A percentile compares a stretch with the other conserved stretches of the same genome.
Conservation (phyloP, 2,329 filamentous ascomycete genomes). For the Stagonosporopsis vannaccii region DNA sequence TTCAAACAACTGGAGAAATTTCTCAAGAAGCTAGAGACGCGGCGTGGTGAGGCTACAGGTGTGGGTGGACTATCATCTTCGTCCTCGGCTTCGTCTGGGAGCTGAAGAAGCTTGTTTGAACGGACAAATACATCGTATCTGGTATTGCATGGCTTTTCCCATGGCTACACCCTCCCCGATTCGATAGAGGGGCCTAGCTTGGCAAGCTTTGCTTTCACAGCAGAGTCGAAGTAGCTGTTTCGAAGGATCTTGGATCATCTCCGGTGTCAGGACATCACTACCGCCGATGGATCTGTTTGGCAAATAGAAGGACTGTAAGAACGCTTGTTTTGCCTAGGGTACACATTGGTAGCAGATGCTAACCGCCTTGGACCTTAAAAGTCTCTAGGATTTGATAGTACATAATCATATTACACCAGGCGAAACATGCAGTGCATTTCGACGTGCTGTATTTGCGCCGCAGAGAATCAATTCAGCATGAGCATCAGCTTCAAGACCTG, state of each 20-base stretch:
- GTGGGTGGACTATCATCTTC: not conserved
- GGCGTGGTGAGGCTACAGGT: slow-evolving; percentile 1
- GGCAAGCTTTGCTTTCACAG: not conserved
- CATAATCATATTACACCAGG: not conserved
- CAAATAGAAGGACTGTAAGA: not conserved
- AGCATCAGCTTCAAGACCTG: too few species aligned
- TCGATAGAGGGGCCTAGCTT: not conserved
- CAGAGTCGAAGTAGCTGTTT: not conserved
- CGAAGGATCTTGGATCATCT: not conserved
- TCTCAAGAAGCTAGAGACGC: slow-evolving; percentile 16
- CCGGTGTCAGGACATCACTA: not conserved
- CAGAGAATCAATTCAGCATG: too few species aligned
- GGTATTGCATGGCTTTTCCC: not conserved
- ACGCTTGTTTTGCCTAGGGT: not conserved
- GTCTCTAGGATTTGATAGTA: not conserved
- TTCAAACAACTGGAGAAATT: slow-evolving; percentile 34
- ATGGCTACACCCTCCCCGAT: not conserved
- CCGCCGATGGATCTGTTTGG: not conserved
- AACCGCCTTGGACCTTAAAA: not conserved
- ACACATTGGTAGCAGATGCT: not conserved
- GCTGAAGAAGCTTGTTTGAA: not conserved
- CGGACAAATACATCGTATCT: not conserved
- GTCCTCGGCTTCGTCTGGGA: not conserved
- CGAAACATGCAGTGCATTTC: not conserved
- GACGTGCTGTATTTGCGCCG: not conserved